A percentile compares a stretch with the other conserved stretches of the same genome.
These are phyloP conservation scores for Parietaria judaica DNA, from an alignment of 306 rosid species.

Conservation along the genomic window DNA sequence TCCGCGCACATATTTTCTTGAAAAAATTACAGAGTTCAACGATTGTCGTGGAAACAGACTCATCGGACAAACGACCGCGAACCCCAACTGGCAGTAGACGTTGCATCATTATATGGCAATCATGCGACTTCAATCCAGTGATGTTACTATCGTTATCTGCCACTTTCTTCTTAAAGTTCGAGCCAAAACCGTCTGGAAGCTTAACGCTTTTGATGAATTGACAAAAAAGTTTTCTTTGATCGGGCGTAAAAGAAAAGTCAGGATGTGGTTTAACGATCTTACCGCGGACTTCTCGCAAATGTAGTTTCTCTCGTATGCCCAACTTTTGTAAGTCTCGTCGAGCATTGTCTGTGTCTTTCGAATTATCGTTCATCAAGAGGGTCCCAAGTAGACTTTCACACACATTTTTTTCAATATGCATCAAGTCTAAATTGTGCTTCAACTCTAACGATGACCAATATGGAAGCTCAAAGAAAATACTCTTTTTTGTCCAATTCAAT, in stretches of 20 bases:
- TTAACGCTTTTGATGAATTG: not conserved
- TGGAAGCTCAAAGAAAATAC: not conserved
- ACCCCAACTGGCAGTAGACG: not conserved
- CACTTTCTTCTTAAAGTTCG: no score
- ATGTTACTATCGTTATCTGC: no score
- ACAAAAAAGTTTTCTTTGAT: not conserved
- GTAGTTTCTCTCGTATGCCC: not conserved
- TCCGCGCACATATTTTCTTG: constrained; percentile 3
- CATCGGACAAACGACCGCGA: not conserved
- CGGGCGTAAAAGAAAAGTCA: not conserved
- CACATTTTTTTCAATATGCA: not conserved
- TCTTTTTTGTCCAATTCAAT: not conserved
- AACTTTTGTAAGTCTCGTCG: not conserved
- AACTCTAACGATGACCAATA: not conserved
- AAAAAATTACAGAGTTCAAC: not conserved
- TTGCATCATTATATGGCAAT: not conserved
- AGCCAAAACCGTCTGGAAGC: not conserved
- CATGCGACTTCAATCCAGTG: no score
- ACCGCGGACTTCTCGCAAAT: not conserved
- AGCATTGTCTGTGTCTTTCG: not conserved
- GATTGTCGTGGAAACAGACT: no score
- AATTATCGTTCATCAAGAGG: not conserved
- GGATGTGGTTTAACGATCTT: not conserved
- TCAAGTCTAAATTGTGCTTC: not conserved
- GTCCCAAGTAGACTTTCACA: not conserved